phyloP scores from a whole-genome alignment of 768 basidiomycete species.

The Pleurotus tuoliensis region DNA sequence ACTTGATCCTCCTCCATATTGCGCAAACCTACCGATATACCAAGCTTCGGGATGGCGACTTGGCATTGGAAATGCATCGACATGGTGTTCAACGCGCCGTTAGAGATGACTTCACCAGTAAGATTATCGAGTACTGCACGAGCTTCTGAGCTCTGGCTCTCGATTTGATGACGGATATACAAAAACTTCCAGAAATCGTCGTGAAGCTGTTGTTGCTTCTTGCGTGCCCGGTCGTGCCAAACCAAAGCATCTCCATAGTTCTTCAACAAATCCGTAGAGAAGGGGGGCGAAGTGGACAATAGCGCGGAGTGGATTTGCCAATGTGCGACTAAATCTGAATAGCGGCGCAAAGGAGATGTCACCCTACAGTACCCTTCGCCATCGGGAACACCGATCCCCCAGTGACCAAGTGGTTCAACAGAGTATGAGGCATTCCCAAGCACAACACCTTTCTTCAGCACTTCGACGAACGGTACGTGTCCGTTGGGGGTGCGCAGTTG shows the following conservation, averaged over 20 bases:
- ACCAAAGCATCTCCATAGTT: slow-evolving; percentile 34
- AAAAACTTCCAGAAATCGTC: slow-evolving; percentile 28
- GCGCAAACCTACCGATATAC: slow-evolving; percentile 14
- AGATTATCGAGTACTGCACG: slow-evolving; percentile 22
- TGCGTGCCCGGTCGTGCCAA: slow-evolving; percentile 29
- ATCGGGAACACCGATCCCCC: slow-evolving; percentile 60
- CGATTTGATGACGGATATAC: slow-evolving; percentile 35
- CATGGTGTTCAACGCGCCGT: slow-evolving; percentile 10
- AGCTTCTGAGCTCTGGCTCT: slow-evolving; percentile 14
- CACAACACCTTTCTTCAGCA: slow-evolving; percentile 28
- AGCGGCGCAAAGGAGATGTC: slow-evolving; percentile 88
- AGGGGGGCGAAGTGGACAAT: slow-evolving; percentile 38
- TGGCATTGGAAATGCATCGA: slow-evolving; percentile 10
- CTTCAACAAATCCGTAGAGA: slow-evolving; percentile 43
- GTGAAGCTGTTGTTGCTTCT: slow-evolving; percentile 27
- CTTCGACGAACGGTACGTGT: slow-evolving; percentile 34
- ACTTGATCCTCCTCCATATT: neutral
- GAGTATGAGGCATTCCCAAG: slow-evolving; percentile 38
- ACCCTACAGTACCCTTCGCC: slow-evolving; percentile 79
- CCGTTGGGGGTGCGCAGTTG: slow-evolving; percentile 42
- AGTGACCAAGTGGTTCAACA: slow-evolving; percentile 60
- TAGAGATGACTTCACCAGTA: slow-evolving; percentile 16
- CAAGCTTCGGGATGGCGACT: slow-evolving; percentile 20
- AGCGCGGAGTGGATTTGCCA: slow-evolving; percentile 91
- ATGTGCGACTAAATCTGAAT: slow-evolving; percentile 74